Conservation (phyloP, 768 basidiomycete genomes). For the Xerocomellus intermedius region DNA sequence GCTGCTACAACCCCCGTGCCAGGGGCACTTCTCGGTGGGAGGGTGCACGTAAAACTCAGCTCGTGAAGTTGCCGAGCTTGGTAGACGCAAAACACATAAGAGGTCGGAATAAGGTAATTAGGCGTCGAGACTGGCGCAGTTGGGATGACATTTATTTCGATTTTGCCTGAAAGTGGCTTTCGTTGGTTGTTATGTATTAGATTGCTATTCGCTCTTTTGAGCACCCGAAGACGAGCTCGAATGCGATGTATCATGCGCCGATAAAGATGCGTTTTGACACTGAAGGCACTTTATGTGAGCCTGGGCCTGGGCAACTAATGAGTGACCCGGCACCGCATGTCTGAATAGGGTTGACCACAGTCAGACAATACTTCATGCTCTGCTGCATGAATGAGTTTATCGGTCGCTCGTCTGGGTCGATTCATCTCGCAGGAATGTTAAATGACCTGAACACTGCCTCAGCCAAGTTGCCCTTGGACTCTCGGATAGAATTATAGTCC, state of each 20-base stretch:
- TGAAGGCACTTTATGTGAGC: not conserved
- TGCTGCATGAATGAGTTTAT: not conserved
- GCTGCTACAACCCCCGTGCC: not conserved
- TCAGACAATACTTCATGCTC: not conserved
- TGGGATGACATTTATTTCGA: not conserved
- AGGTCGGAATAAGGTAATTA: not conserved
- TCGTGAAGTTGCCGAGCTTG: not conserved
- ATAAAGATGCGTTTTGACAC: not conserved
- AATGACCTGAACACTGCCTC: not conserved
- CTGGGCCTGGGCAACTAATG: not conserved
- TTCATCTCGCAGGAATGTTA: not conserved
- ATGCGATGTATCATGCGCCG: not conserved
- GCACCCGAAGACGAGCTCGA: not conserved
- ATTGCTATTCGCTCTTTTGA: not conserved
- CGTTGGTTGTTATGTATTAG: not conserved
- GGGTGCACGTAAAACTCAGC: conserved; percentile 12
- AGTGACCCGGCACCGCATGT: too few relatives aligned
- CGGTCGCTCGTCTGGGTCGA: too few relatives aligned
- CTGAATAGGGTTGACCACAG: too few relatives aligned
- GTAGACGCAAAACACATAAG: not conserved
- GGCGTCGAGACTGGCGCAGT: not conserved
- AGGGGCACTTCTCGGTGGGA: conserved; percentile 6
- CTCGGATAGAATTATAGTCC: not conserved
- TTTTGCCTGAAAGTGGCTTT: not conserved
- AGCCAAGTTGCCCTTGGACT: not conserved